Conservation (phyloP, 441 rosid species). For the Aleurites moluccanus region DNA sequence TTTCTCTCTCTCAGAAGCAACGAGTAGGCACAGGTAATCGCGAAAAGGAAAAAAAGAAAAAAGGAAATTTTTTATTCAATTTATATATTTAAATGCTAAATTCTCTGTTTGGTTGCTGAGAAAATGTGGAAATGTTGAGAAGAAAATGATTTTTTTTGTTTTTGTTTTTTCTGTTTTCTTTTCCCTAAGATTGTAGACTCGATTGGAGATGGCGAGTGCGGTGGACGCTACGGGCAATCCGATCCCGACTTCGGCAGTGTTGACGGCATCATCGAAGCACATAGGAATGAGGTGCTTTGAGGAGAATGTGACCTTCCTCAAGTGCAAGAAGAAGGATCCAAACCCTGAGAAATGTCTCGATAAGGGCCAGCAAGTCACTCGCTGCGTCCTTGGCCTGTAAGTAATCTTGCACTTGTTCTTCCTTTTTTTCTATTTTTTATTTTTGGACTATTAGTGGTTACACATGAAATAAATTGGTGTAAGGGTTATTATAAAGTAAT, state of each 20-base stretch:
- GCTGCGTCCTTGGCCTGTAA: conserved; percentile 87
- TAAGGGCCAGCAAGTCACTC: conserved; percentile 90
- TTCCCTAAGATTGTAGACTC: background rate
- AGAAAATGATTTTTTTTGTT: background rate
- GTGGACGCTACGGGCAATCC: conserved; percentile 80
- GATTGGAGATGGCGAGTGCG: conserved; percentile 57
- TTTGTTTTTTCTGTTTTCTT: background rate
- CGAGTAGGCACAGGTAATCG: background rate
- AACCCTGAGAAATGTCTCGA: conserved; percentile 98
- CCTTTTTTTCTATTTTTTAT: background rate
- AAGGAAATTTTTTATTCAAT: background rate
- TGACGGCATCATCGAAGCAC: conserved; percentile 88
- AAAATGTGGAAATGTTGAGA: conserved; percentile 8
- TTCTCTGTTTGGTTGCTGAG: conserved; percentile 15
- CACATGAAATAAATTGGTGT: too few relatives aligned
- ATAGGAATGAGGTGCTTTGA: conserved; percentile 59
- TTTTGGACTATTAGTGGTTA: background rate
- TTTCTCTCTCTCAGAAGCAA: conserved; percentile 10
- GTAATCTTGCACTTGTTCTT: conserved; percentile 21
- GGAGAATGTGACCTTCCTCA: conserved; percentile 86
- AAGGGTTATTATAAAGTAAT: background rate
- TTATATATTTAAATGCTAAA: background rate
- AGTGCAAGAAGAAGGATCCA: conserved; percentile 93
- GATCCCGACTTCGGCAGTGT: conserved; percentile 90
- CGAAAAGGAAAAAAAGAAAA: too few relatives aligned